Conservation (phyloP, 2,329 filamentous ascomycete genomes). For the Fusarium udum region DNA sequence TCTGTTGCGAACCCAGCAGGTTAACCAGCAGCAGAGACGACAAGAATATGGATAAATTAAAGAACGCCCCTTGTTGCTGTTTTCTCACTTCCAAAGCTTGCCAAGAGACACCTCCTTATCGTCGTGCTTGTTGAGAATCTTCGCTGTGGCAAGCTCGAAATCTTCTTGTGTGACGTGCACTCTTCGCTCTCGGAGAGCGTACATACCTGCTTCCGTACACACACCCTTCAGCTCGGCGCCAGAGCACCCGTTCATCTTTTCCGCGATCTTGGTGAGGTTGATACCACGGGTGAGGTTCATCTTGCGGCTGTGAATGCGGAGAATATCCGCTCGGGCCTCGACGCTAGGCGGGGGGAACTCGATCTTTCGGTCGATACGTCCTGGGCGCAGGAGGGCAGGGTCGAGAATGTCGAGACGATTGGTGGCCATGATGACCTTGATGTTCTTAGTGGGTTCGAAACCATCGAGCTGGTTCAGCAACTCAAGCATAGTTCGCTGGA, state of each 20-base stretch:
- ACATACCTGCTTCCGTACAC: constrained; percentile 99
- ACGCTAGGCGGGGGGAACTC: constrained; percentile 98
- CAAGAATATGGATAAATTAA: constrained; percentile 35
- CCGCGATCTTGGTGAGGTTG: constrained; percentile 96
- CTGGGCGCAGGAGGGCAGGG: constrained; percentile 92
- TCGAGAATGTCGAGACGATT: constrained; percentile 98
- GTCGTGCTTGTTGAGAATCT: constrained; percentile 99
- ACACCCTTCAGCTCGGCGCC: constrained; percentile 98
- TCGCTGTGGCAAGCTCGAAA: constrained; percentile 97
- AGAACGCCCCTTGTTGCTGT: constrained; percentile 24
- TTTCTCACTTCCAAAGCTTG: constrained; percentile 72
- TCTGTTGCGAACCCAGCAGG: constrained; percentile 30
- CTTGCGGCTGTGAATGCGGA: constrained; percentile 95
- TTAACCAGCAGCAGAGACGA: constrained; percentile 38
- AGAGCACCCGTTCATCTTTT: constrained; percentile 99
- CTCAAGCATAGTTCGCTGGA: constrained; percentile 98
- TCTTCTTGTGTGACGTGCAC: constrained; percentile 99
- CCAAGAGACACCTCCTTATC: constrained; percentile 94
- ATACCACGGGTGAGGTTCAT: constrained; percentile 99
- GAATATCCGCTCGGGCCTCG: constrained; percentile 95
- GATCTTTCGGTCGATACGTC: constrained; percentile 97
- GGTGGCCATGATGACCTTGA: constrained; percentile 99
- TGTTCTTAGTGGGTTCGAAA: constrained; percentile 99
- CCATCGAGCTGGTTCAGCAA: constrained; percentile 97
- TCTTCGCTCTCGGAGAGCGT: constrained; percentile 90